phyloP scores from a whole-genome alignment of 352 stramenopile genomes.

The Discostella stelligera region DNA sequence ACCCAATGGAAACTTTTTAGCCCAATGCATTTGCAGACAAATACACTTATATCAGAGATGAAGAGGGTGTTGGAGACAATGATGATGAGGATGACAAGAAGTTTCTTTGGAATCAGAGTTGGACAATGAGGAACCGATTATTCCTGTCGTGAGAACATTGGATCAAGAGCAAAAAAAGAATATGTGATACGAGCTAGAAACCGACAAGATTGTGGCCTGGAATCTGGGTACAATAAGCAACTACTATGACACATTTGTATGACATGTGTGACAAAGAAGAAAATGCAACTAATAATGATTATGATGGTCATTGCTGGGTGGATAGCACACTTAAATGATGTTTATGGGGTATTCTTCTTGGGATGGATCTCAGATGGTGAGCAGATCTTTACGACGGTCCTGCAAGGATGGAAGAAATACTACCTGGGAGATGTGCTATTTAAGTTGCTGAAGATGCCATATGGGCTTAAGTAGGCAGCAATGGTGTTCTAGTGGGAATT shows the following conservation, averaged over 20 bases:
- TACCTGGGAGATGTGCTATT: conserved; percentile 17
- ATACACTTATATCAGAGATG: neutral
- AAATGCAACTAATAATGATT: conserved; percentile 9
- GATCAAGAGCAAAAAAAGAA: too few species aligned
- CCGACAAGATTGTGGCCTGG: too few species aligned
- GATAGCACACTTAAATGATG: conserved; percentile 22
- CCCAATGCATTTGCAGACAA: too few species aligned
- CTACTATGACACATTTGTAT: neutral
- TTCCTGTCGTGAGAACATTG: too few species aligned
- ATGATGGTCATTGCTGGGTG: conserved; percentile 39
- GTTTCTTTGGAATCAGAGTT: too few species aligned
- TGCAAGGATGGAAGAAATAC: conserved; percentile 35
- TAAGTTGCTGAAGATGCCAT: conserved; percentile 25
- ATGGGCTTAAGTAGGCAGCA: conserved; percentile 41
- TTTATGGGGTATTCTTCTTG: conserved; percentile 43
- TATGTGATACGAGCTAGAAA: too few species aligned
- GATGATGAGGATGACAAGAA: neutral
- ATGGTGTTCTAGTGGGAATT: conserved; percentile 37
- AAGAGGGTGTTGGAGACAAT: neutral
- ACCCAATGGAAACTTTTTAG: too few species aligned
- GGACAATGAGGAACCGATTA: too few species aligned
- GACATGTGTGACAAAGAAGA: neutral
- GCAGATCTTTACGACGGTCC: conserved; percentile 32
- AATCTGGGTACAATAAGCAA: too few species aligned
- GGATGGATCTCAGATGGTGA: conserved; percentile 34